phyloP scores from a whole-genome alignment of 2,329 filamentous ascomycete species.

The Xylaria sp. region DNA sequence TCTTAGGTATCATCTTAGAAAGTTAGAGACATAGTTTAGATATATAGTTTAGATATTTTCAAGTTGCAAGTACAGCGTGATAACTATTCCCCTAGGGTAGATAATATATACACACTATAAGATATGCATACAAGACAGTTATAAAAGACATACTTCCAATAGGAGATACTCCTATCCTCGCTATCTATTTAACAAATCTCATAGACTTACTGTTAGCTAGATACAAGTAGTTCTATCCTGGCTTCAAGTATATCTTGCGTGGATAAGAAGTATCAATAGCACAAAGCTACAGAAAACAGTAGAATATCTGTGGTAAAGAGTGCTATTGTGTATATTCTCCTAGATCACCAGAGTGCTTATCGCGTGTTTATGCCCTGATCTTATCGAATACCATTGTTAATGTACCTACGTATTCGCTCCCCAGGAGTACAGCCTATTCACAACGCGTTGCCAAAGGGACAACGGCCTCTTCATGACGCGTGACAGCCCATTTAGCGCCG shows the following conservation, averaged over 20 bases:
- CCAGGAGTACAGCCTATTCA: background rate
- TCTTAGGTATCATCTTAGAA: background rate
- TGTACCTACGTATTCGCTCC: too few relatives aligned
- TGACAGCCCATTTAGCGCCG: background rate
- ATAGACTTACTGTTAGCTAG: too few relatives aligned
- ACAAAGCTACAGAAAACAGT: background rate
- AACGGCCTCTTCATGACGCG: background rate
- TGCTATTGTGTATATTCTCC: background rate
- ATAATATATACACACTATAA: too few relatives aligned
- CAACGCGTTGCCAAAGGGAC: background rate
- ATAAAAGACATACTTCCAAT: background rate
- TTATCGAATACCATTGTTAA: background rate
- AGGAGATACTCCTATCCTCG: too few relatives aligned
- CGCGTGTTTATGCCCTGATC: background rate
- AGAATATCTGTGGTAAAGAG: background rate
- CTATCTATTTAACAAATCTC: too few relatives aligned
- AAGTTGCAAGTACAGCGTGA: background rate
- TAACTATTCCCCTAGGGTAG: background rate
- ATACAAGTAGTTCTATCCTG: background rate
- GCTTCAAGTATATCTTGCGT: too few relatives aligned
- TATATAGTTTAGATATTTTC: background rate
- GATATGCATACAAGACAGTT: background rate
- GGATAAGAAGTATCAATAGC: background rate
- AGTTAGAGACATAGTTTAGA: background rate
- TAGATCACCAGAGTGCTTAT: background rate